phyloP scores from a whole-genome alignment of 768 basidiomycete species.

The Lentinula lateritia region DNA sequence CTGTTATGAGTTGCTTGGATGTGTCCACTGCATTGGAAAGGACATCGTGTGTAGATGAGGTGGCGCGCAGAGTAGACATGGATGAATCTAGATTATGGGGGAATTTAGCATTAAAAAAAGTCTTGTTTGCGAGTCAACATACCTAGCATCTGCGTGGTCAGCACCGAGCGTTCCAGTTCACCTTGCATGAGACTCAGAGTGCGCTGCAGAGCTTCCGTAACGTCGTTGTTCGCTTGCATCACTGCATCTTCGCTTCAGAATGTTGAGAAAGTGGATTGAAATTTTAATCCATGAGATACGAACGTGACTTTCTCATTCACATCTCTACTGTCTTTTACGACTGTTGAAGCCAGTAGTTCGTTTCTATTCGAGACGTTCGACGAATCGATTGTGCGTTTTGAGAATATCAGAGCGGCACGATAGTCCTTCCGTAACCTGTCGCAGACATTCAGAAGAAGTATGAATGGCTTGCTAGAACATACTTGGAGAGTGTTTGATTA shows the following conservation, averaged over 20 bases:
- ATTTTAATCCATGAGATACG: conserved; percentile 18
- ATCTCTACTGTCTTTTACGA: conserved; percentile 29
- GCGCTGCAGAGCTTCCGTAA: conserved; percentile 82
- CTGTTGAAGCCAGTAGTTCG: conserved; percentile 58
- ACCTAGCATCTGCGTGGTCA: conserved; percentile 85
- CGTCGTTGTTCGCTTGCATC: conserved; percentile 84
- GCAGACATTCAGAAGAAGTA: not conserved
- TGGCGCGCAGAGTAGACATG: conserved; percentile 66
- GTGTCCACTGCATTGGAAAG: conserved; percentile 67
- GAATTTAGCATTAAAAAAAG: not conserved
- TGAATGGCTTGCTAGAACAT: conserved; percentile 6
- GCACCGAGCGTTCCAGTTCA: conserved; percentile 86
- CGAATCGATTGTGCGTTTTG: conserved; percentile 69
- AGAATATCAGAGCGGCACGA: conserved; percentile 63
- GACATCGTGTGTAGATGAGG: conserved; percentile 72
- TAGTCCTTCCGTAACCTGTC: conserved; percentile 55
- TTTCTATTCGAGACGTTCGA: conserved; percentile 55
- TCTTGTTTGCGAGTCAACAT: conserved; percentile 10
- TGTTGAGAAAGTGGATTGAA: not conserved
- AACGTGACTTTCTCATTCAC: conserved; percentile 59
- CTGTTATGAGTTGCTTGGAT: conserved; percentile 81
- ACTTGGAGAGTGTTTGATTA: conserved; percentile 46
- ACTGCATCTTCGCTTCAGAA: conserved; percentile 67
- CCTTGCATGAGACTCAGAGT: conserved; percentile 85
- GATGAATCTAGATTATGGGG: conserved; percentile 54